Percentiles rank a stretch among this genome's conserved stretches.
phyloP scores from a whole-genome alignment of 1,139 yeast species.

The Pichia sp. region DNA sequence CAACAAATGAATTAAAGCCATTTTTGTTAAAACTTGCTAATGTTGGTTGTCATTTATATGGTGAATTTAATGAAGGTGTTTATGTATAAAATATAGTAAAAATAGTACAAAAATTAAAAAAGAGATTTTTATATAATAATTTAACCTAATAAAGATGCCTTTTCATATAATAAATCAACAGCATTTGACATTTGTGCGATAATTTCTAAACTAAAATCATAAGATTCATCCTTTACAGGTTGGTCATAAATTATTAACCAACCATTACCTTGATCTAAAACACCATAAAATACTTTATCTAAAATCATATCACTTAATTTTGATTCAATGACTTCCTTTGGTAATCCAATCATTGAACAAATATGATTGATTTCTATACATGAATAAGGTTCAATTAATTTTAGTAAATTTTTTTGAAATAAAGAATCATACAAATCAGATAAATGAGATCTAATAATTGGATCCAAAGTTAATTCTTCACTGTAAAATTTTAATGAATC shows the following conservation, averaged over 20 bases:
- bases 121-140: background rate
- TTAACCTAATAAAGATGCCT: conserved; percentile 54
- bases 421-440: conserved; percentile 88
- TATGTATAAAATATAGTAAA: conserved; percentile 19
- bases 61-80: conserved; percentile 31
- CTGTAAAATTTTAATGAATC: conserved; percentile 65
- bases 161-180: conserved; percentile 87
- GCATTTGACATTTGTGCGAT: conserved; percentile 82
- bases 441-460: conserved; percentile 86
- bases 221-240: conserved; percentile 83
- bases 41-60: conserved; percentile 32
- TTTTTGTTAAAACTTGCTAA: conserved; percentile 55
- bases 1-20: conserved; percentile 55
- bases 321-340: conserved; percentile 85
- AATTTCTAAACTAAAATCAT: conserved; percentile 81
- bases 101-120: background rate
- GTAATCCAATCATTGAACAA: conserved; percentile 82
- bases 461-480: conserved; percentile 74
- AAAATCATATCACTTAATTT: conserved; percentile 94
- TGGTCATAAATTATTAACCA: conserved; percentile 91
- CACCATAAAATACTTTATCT: conserved; percentile 91
- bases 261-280: conserved; percentile 96
- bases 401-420: conserved; percentile 86
- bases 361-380: conserved; percentile 89
- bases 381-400: conserved; percentile 92